Evolutionary conservation across 441 rosid genomes (phyloP), one percentile per base, ranked within the genome.

Genomic region (Rhodomyrtus psidioides): DNA sequence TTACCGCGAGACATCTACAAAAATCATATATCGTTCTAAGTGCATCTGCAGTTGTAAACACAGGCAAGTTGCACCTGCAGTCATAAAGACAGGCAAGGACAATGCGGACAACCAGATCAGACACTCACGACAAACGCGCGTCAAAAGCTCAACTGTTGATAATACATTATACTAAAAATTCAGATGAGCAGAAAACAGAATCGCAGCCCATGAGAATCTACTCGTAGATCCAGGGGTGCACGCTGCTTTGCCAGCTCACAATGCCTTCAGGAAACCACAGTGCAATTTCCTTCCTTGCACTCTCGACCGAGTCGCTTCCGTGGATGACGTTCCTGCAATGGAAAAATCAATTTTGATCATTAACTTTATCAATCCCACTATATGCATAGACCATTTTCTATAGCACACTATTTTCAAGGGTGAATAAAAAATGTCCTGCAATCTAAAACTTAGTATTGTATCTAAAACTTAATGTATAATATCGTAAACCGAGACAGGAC

Each of bases 231-330:
- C 98, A 97, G 7, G 94, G 90, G 79, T 89, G 91, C 85, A 93
- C 89, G 89, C 94, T 95, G 95, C 96, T 95, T 85, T 93, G 92
- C 98, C 98, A 96, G 94, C 84, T 89, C 26, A 91, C 94, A 49
- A 93, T 93, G 28, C 95, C 94, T 44, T 97, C 98, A 0, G 98
- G 96, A 90, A 97, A 97, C 99, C 99, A 97, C 88, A 97, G 88
- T 2, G 93, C 97, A 81, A 97, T 95, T 88, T 97, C 99, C 89
- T 95, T 97, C 83, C 88, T 86, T 3, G 94, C 98, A 86, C 97
- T 97, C 87, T 93, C 96, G 9, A 95, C 95, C 0, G 99, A 87
- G 86, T 97, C 99, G 60, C 98, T 95, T 59, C 99, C 99, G 4
- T 97, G 99, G 75, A 97, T 95, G n/a, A 97, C 93, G 83, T 97